phyloP scores from a whole-genome alignment of 1,284 basidiomycete genomes.

The Tilletia caries region DNA sequence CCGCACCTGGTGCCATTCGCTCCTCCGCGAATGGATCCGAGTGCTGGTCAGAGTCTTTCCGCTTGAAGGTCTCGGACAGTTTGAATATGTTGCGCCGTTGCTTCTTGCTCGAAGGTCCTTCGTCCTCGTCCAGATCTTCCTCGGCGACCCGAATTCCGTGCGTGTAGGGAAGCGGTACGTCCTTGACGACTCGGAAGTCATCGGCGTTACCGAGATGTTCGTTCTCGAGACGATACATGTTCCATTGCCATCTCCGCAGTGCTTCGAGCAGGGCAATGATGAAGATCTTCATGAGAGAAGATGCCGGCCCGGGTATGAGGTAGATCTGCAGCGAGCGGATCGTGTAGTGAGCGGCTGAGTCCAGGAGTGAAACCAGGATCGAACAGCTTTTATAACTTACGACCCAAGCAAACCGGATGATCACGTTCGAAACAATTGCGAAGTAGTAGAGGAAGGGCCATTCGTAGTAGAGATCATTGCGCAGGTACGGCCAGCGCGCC shows the following conservation, averaged over 20 bases:
- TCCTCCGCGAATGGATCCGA: neutral
- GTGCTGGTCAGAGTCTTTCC: neutral
- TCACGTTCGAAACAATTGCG: slow-evolving; percentile 63
- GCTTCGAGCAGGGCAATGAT: slow-evolving; percentile 72
- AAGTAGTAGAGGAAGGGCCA: slow-evolving; percentile 55
- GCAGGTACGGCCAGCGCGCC: slow-evolving; percentile 65
- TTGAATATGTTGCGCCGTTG: slow-evolving; percentile 8
- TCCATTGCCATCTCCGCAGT: slow-evolving; percentile 81
- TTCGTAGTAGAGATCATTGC: slow-evolving; percentile 63
- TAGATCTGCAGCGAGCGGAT: slow-evolving; percentile 58
- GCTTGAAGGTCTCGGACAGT: neutral
- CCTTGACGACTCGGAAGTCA: slow-evolving; percentile 75
- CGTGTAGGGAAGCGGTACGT: slow-evolving; percentile 71
- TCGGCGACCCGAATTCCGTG: neutral
- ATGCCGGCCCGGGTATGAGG: slow-evolving; percentile 62
- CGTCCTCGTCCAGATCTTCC: slow-evolving; percentile 22
- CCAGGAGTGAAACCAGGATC: too few species aligned
- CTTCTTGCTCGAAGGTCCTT: neutral
- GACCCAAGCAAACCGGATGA: slow-evolving; percentile 77
- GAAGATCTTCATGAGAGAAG: slow-evolving; percentile 65
- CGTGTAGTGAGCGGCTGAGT: neutral
- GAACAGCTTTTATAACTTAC: neutral
- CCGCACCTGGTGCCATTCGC: neutral
- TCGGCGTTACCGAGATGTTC: slow-evolving; percentile 70
- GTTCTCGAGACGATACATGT: slow-evolving; percentile 78